These are phyloP conservation scores for Brassica hybrid DNA, from an alignment of 441 rosid genomes.

Conservation along the genomic window DNA sequence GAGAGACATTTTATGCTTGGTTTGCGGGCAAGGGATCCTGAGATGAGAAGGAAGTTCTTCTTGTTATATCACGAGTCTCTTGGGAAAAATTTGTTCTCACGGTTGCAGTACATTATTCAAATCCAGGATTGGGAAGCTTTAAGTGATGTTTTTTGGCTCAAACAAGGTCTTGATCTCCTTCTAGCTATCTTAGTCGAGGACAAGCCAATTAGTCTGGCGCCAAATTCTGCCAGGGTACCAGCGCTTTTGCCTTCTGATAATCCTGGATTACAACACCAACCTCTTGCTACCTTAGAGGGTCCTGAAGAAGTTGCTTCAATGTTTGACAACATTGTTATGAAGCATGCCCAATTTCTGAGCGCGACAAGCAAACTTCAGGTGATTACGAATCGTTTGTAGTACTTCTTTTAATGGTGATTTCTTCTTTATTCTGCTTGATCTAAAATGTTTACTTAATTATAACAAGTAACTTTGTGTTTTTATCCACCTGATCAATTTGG, in stretches of 20 bases:
- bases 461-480: neutral
- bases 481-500: constrained; percentile 20
- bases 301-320: constrained; percentile 78
- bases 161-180: constrained; percentile 99
- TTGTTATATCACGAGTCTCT: constrained; percentile 89
- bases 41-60: constrained; percentile 88
- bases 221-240: constrained; percentile 92
- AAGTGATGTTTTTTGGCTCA: constrained; percentile 99
- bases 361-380: constrained; percentile 97
- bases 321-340: constrained; percentile 81
- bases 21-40: constrained; percentile 96
- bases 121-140: constrained; percentile 99
- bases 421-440: constrained; percentile 22
- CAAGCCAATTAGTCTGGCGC: constrained; percentile 92
- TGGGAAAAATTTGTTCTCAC: constrained; percentile 73
- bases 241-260: constrained; percentile 71
- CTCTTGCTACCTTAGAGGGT: constrained; percentile 68
- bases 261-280: constrained; percentile 66
- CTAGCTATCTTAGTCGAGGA: constrained; percentile 88
- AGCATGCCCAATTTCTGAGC: constrained; percentile 90
- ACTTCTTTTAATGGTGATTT: constrained; percentile 1
- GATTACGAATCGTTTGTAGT: constrained; percentile 21
- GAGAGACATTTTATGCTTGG: constrained; percentile 99
- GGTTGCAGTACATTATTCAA: constrained; percentile 92
- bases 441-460: constrained; percentile 19